Evolutionary conservation across 495 filamentous ascomycete genomes (phyloP).

Genomic region (Astrocystis sublimbata): DNA sequence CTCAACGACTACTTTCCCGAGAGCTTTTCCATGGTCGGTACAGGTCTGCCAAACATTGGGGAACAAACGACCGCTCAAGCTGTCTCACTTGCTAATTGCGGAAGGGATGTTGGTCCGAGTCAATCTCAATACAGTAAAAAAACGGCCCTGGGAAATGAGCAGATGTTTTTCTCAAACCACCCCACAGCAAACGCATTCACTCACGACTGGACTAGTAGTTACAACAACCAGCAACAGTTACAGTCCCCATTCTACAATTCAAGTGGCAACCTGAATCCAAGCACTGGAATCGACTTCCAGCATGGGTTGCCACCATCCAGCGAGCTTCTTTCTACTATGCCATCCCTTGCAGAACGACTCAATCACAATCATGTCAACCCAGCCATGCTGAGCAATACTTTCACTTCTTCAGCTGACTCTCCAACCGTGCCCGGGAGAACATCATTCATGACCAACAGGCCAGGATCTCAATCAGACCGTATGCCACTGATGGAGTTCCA

Average conservation of each 20-base stretch:
- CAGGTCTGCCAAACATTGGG: constrained; percentile 23
- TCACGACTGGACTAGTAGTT: constrained; percentile 19
- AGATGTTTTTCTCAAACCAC: constrained; percentile 28
- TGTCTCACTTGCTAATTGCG: constrained; percentile 33
- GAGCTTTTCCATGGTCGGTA: constrained; percentile 13
- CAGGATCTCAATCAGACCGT: constrained; percentile 14
- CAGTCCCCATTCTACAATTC: constrained; percentile 9
- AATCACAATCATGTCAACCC: constrained; percentile 25
- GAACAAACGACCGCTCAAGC: constrained; percentile 29
- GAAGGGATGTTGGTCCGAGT: constrained; percentile 32
- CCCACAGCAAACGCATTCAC: constrained; percentile 28
- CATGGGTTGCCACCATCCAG: constrained; percentile 9
- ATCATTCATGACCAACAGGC: constrained; percentile 29
- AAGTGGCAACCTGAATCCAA: not conserved
- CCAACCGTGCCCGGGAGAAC: constrained; percentile 28
- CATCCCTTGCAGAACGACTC: constrained; percentile 26
- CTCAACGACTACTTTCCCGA: constrained; percentile 22
- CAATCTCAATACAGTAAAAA: constrained; percentile 30
- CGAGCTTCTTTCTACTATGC: constrained; percentile 9
- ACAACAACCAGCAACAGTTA: constrained; percentile 13
- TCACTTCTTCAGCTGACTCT: constrained; percentile 28
- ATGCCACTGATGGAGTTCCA: constrained; percentile 8
- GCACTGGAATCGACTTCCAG: not conserved
- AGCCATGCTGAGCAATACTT: constrained; percentile 20
- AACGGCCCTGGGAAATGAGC: constrained; percentile 28